Evolutionary conservation across 352 stramenopile species (phyloP).

Genomic region (Aphanomyces euteiches): DNA sequence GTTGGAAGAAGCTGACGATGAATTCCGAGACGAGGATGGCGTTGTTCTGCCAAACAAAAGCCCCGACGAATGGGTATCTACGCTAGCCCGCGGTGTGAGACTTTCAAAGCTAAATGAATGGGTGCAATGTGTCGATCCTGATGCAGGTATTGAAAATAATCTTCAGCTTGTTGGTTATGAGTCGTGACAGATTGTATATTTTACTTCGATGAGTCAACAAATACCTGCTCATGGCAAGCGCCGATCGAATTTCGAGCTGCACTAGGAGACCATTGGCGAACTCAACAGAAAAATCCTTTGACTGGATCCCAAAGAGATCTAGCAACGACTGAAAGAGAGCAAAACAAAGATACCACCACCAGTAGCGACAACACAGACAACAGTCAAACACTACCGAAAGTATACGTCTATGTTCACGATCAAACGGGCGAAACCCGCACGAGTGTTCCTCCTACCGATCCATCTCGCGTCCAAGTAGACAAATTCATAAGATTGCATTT

Average conservation of each 20-base stretch:
- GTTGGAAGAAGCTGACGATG: slow-evolving; percentile 30
- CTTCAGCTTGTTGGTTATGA: neutral
- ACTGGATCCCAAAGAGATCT: neutral
- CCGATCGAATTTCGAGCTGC: slow-evolving; percentile 68
- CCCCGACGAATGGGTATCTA: slow-evolving; percentile 45
- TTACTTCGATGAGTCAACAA: slow-evolving; percentile 17
- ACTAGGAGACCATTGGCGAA: slow-evolving; percentile 49
- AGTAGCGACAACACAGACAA: neutral
- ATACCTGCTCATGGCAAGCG: slow-evolving; percentile 46
- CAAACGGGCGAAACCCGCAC: slow-evolving; percentile 47
- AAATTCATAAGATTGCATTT: too few relatives aligned
- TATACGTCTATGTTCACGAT: slow-evolving; percentile 66
- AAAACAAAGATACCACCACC: neutral
- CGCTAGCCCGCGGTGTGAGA: slow-evolving; percentile 40
- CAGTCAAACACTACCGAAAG: neutral
- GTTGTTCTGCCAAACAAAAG: slow-evolving; percentile 32
- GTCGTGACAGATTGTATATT: slow-evolving; percentile 33
- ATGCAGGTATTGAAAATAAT: slow-evolving; percentile 55
- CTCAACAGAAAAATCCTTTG: neutral
- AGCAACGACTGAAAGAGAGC: neutral
- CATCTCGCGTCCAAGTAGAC: slow-evolving; percentile 46
- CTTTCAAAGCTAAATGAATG: slow-evolving; percentile 67
- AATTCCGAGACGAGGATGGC: slow-evolving; percentile 27
- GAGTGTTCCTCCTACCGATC: slow-evolving; percentile 53
- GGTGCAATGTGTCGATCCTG: slow-evolving; percentile 66